Conservation (phyloP, 495 filamentous ascomycete genomes). For the Amniculicola lignicola region DNA sequence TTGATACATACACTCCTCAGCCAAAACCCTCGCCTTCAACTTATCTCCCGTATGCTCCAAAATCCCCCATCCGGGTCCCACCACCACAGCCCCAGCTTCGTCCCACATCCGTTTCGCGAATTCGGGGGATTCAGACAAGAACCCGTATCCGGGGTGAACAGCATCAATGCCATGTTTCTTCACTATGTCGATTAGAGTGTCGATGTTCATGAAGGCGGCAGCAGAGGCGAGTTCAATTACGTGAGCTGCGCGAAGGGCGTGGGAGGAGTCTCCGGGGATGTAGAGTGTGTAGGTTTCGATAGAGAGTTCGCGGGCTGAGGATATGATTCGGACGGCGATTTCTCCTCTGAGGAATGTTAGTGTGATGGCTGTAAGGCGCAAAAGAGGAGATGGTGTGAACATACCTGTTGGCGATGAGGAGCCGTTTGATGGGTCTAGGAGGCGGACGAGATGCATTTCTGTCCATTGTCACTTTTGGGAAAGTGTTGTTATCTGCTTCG, state of each 20-base stretch:
- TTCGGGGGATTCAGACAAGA: conserved; percentile 57
- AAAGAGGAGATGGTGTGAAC: conserved; percentile 12
- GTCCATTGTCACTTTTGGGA: too few relatives aligned
- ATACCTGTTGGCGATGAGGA: conserved; percentile 60
- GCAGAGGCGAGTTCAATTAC: conserved; percentile 50
- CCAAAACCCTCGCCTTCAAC: conserved; percentile 54
- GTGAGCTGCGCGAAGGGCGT: conserved; percentile 49
- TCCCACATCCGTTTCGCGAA: conserved; percentile 53
- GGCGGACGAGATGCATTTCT: conserved; percentile 35
- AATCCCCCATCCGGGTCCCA: conserved; percentile 55
- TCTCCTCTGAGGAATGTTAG: conserved; percentile 50
- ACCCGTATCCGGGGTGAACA: conserved; percentile 63
- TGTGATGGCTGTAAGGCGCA: neutral
- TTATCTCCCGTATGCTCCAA: conserved; percentile 57
- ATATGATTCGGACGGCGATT: conserved; percentile 58
- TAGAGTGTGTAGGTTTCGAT: conserved; percentile 56
- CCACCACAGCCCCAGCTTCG: conserved; percentile 49
- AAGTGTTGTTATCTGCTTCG: too few relatives aligned
- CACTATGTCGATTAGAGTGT: conserved; percentile 46
- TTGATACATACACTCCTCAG: conserved; percentile 44
- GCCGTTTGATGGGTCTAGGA: conserved; percentile 47
- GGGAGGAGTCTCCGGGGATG: conserved; percentile 53
- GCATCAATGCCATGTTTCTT: conserved; percentile 53
- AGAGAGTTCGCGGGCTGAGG: conserved; percentile 53
- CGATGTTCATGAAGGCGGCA: conserved; percentile 52